Evolutionary conservation across 176 grass and related monocot genomes (phyloP).

Genomic region (Lolium perenne): DNA sequence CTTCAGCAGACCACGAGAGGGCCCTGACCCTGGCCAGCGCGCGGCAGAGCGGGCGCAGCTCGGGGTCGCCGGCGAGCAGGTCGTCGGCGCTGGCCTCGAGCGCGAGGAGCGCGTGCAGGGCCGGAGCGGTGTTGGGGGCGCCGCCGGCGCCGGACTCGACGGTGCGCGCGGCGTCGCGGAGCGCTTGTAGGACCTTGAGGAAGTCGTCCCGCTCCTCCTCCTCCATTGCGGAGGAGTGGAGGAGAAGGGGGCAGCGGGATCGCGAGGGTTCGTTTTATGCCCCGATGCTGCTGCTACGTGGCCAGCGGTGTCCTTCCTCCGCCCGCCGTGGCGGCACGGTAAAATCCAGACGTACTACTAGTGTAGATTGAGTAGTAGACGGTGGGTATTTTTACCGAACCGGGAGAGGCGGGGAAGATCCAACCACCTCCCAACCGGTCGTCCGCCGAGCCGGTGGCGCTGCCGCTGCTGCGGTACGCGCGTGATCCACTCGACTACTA

Average conservation of each 20-base stretch:
- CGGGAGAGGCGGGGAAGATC: not conserved
- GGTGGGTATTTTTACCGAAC: not conserved
- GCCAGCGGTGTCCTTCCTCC: too few species aligned
- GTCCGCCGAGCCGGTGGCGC: not conserved
- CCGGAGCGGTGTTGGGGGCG: not conserved
- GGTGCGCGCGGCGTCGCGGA: constrained; percentile 50
- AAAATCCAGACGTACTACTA: not conserved
- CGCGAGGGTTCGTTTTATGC: constrained; percentile 40
- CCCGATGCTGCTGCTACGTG: too few species aligned
- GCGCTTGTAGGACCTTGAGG: constrained; percentile 55
- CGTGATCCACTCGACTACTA: too few species aligned
- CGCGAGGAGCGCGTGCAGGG: constrained; percentile 70
- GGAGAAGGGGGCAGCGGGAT: constrained; percentile 7
- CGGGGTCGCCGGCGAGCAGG: constrained; percentile 66
- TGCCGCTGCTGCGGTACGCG: too few species aligned
- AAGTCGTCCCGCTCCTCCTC: constrained; percentile 58
- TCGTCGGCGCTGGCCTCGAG: constrained; percentile 69
- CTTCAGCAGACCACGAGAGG: constrained; percentile 19
- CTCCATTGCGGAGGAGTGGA: constrained; percentile 59
- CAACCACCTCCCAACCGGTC: not conserved
- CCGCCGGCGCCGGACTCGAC: constrained; percentile 12
- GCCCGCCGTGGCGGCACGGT: not conserved
- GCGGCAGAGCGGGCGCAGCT: constrained; percentile 41
- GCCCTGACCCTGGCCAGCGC: constrained; percentile 46
- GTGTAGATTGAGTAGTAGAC: not conserved